These are phyloP conservation scores for Hypomontagnella submonticulosa DNA, from an alignment of 495 filamentous ascomycete species.

Conservation along the genomic window DNA sequence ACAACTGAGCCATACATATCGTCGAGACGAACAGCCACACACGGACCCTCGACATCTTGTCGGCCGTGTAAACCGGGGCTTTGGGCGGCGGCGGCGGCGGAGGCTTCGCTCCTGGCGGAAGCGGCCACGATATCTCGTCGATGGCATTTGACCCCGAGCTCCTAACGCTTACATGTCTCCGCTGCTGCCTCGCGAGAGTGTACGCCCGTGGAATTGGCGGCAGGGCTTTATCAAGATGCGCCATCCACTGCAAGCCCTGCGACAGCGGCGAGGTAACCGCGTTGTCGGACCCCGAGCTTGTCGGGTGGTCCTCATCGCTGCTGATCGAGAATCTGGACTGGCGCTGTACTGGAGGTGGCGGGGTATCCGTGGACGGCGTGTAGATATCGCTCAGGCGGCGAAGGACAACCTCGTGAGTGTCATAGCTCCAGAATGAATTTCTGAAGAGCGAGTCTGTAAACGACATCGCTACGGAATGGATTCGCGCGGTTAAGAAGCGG, in stretches of 20 bases:
- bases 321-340: slow-evolving; percentile 41
- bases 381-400: slow-evolving; percentile 21
- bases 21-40: slow-evolving; percentile 36
- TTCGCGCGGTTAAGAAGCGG: not conserved
- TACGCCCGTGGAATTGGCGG: slow-evolving; percentile 30
- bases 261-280: slow-evolving; percentile 11
- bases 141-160: slow-evolving; percentile 26
- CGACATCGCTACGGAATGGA: slow-evolving; percentile 21
- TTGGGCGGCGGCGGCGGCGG: not conserved
- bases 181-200: slow-evolving; percentile 15
- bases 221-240: slow-evolving; percentile 16
- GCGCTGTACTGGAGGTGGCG: not conserved
- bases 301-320: slow-evolving; percentile 29
- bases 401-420: slow-evolving; percentile 32
- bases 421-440: slow-evolving; percentile 40
- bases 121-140: slow-evolving; percentile 38
- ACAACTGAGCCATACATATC: slow-evolving; percentile 47
- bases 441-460: slow-evolving; percentile 34
- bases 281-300: slow-evolving; percentile 24
- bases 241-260: not conserved
- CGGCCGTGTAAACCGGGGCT: not conserved
- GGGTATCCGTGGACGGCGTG: not conserved
- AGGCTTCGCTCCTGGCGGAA: slow-evolving; percentile 25
- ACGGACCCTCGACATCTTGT: slow-evolving; percentile 24
- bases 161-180: slow-evolving; percentile 23